Evolutionary conservation across 2,329 filamentous ascomycete species (phyloP), one percentile per base, ranked within the genome.

Genomic region (Tolypocladium tropicale): DNA sequence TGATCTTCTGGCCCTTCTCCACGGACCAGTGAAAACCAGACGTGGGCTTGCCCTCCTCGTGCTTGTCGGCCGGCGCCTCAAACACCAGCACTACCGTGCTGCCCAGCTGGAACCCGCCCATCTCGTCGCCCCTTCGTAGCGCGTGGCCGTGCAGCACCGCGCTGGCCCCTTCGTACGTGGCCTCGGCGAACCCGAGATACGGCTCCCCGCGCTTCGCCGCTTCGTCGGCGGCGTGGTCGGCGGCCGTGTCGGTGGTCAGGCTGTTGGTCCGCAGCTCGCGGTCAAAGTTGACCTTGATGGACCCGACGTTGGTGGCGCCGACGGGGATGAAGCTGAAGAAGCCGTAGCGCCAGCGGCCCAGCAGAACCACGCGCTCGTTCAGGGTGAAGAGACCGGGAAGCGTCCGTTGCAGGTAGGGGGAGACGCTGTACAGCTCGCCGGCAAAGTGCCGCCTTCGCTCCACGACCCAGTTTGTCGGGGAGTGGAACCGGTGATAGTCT

Each of bases 401-500:
- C 0, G 89, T 95, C 61, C 90, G 87, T 70, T 96, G 92, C 14
- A 99, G 81, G 72, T 96, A 99, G 0, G 94, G 94, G 0, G 90
- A 95, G 5, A 99, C 94, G 55, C 88, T 93, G 77, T 89, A 99
- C 10, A 99, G 80, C 72, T 99, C 95, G 57, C 94, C 94, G 0
- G 94, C 92, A 68, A 99, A 99, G 75, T 99, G 94, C n/a, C 94
- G 89, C 48, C 95, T 85, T 61, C 86, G 86, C 72, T 96, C 89
- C 36, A 94, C 94, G 18, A 99, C 91, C 94, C 94, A 99, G 63
- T 90, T 88, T 2, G 90, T 86, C 0, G 94, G 94, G 1, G 90
- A 95, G 76, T 99, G 95, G 77, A 97, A 99, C 61, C 93, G 89
- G 75, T 99, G 94, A 75, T 99, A 99, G 75, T 99, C 95, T 53